Base-by-base conservation (phyloP, 2,329 filamentous ascomycete species). In the Trichothecium roseum region DNA sequence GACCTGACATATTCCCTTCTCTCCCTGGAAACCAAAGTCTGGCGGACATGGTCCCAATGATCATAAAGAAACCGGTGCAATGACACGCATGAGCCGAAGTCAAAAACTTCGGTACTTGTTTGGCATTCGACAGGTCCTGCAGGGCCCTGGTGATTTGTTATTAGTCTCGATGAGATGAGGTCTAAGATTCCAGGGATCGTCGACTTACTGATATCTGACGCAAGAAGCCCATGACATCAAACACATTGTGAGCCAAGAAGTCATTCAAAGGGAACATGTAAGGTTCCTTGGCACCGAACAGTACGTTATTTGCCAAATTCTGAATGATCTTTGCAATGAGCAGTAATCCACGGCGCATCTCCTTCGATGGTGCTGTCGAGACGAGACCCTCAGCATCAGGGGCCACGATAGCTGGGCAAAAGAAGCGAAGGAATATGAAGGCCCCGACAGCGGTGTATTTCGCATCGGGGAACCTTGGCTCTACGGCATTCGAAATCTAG, bases 211-310 rank as follows among this genome's bases (percentile, higher is more conserved):
- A 81, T 40, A 83, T 81, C 46, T 81, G 74, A 18, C 76, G 65
- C 18, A 83, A 55, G 45, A 83, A 83, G 0, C 70, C 72, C 2
- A 77, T 82, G 13, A 83, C 74, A 24, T 68, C 62, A 50, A 78
- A 80, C 35, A 83, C 82, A 43, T 83, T 79, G 42, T 78, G 66
- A 1, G 76, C 74, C 16, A 83, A 55, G 41, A 83, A 83, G 39
- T 79, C 70, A 48, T 83, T 82, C 16, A 83, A 57, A 2, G 78
- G 75, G 41, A 75, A 79, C 79, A 83, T 83, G 48, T 81, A 83
- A 4, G 76, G 74, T 49, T 83, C 78, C 52, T 83, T 83, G 24
- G 76, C 75, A 4, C 79, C 78, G 44, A 83, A 83, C 2, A 82
- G 61, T 18, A 82, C 78, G 39, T 83, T 83, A 46, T 83, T 83